Base-by-base conservation (phyloP, 2,329 filamentous ascomycete genomes). In the Aspergillus sojae region DNA sequence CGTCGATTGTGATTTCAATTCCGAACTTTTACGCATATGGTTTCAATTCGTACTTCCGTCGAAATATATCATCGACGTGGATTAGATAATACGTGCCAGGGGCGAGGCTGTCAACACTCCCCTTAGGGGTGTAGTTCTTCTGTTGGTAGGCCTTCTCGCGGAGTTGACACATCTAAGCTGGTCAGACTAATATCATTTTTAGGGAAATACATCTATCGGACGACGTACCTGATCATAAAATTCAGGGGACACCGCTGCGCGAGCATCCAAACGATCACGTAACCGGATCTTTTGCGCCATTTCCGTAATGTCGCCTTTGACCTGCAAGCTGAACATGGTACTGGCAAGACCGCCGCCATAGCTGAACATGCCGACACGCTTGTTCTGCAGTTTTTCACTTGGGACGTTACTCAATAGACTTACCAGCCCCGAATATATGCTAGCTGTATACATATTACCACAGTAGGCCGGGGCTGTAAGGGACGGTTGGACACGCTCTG, bases 61-160 rank as follows among this genome's bases (percentile, higher is more conserved):
- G 89, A 88, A 92, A 95, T 90, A 92, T 93, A 71, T 92, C 91
- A 75, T 95, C 91, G 55, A 95, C 86, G 77, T 89, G 88, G 74
- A 87, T 87, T 63, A 95, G 85, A 82, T 94, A 95, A 83, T 94
- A 95, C 23, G 88, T 88, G 63, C 88, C 90, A 63, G 85, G 80
- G 64, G 77, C 76, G 62, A 95, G 85, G 70, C 86, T 91, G 50
- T 91, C 89, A 32, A 84, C 74, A 58, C 88, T 88, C 62, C 92
- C 92, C 72, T 84, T 79, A 66, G 92, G 92, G 67, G 82, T 87
- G 81, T 87, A 95, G 82, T 88, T 82, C 84, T 94, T 94, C 83
- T 93, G 86, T 68, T 94, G 84, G 78, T 95, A 92, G 59, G 91
- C 92, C 80, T 93, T 86, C 82, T 94, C 91, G 76, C 92, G 90